phyloP scores from a whole-genome alignment of 2,329 filamentous ascomycete genomes.

The Mycosphaerella arachidis region DNA sequence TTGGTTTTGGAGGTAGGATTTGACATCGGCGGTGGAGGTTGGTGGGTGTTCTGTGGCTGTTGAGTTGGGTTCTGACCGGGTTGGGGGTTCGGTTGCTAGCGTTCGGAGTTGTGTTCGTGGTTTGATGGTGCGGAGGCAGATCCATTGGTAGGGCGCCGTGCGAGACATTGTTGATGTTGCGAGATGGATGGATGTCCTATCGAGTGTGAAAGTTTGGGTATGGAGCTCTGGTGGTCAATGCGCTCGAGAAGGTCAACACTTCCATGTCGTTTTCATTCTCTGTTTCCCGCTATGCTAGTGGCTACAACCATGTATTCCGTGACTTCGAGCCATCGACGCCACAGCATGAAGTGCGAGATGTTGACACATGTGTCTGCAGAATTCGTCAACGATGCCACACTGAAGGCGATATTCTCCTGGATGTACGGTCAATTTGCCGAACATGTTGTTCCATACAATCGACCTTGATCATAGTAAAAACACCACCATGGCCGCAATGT shows the following conservation, averaged over 20 bases:
- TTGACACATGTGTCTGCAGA: too few relatives aligned
- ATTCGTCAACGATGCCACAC: too few relatives aligned
- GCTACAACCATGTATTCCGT: too few relatives aligned
- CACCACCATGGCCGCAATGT: too few relatives aligned
- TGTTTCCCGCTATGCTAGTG: too few relatives aligned
- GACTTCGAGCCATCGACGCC: too few relatives aligned
- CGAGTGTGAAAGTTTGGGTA: background rate
- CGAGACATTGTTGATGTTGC: background rate
- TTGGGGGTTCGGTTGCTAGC: background rate
- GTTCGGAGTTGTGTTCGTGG: background rate
- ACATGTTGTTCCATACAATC: too few relatives aligned
- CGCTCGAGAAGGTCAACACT: background rate
- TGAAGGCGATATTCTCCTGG: too few relatives aligned
- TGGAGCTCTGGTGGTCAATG: background rate
- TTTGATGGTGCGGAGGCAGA: conserved; percentile 4
- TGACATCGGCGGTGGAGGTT: background rate
- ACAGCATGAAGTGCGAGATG: too few relatives aligned
- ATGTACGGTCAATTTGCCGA: too few relatives aligned
- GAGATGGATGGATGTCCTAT: background rate
- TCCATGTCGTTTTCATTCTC: background rate
- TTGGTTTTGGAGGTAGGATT: background rate
- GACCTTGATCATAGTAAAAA: too few relatives aligned
- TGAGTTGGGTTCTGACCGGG: background rate
- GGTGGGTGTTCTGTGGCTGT: background rate
- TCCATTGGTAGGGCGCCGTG: conserved; percentile 1